Evolutionary conservation across 495 filamentous ascomycete species (phyloP).

Genomic region (Daldinia vernicosa): DNA sequence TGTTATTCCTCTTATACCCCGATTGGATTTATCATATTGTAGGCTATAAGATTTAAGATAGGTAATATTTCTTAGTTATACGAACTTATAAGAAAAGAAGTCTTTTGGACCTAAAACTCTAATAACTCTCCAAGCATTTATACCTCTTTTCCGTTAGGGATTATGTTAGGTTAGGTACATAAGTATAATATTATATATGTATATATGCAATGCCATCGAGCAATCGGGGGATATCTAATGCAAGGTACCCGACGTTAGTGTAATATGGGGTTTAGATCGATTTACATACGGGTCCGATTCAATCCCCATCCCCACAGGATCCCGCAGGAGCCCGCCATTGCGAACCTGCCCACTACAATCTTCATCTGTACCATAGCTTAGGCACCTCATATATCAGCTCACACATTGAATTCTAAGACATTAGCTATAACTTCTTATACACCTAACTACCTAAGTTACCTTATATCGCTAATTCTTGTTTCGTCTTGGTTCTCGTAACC

Average conservation of each 20-base stretch:
- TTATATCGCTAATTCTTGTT: background rate
- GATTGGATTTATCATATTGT: background rate
- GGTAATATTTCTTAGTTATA: background rate
- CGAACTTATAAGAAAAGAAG: background rate
- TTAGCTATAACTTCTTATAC: background rate
- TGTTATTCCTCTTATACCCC: background rate
- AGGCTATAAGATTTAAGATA: too few relatives aligned
- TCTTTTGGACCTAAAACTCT: background rate
- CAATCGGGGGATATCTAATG: slow-evolving; percentile 19
- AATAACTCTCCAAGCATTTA: background rate
- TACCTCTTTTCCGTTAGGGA: background rate
- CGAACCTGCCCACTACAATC: background rate
- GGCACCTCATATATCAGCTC: background rate
- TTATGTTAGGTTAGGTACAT: too few relatives aligned
- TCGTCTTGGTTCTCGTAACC: background rate
- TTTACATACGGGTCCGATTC: background rate
- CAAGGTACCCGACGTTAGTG: slow-evolving; percentile 39
- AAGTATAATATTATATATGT: background rate
- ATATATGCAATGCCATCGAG: background rate
- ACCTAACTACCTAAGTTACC: background rate
- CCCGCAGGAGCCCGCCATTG: background rate
- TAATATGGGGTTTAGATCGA: background rate
- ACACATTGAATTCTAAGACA: background rate
- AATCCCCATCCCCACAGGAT: slow-evolving; percentile 6
- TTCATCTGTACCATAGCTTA: background rate